Conservation (phyloP, 2,329 filamentous ascomycete genomes). For the Hymenoscyphus albidus region DNA sequence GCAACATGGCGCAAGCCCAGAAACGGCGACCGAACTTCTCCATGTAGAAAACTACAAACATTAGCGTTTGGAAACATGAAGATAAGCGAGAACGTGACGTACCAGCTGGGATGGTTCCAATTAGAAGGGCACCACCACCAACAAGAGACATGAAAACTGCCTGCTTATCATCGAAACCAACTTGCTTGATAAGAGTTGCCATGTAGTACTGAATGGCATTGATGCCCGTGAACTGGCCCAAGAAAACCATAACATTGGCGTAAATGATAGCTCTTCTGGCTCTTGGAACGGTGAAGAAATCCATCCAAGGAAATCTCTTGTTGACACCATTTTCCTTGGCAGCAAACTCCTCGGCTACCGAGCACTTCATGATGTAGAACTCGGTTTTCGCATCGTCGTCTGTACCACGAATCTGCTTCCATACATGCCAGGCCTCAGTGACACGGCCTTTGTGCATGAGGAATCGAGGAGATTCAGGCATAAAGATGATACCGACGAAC, state of each 20-base stretch:
- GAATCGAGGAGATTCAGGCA: slow-evolving; percentile 66
- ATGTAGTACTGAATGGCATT: slow-evolving; percentile 73
- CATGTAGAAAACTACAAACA: slow-evolving; percentile 56
- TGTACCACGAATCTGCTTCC: slow-evolving; percentile 67
- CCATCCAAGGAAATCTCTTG: slow-evolving; percentile 63
- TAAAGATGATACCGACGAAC: slow-evolving; percentile 63
- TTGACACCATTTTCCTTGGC: slow-evolving; percentile 48
- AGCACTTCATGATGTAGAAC: slow-evolving; percentile 68
- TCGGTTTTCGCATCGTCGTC: slow-evolving; percentile 59
- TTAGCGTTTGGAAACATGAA: background rate
- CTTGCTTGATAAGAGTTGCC: slow-evolving; percentile 61
- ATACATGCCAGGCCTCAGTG: slow-evolving; percentile 62
- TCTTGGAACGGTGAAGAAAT: slow-evolving; percentile 68
- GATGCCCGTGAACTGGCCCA: slow-evolving; percentile 68
- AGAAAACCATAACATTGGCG: slow-evolving; percentile 65
- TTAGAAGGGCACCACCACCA: slow-evolving; percentile 61
- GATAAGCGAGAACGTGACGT: background rate
- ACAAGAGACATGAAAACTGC: slow-evolving; percentile 73
- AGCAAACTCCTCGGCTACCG: slow-evolving; percentile 54
- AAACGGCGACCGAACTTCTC: slow-evolving; percentile 69
- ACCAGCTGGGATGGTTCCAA: slow-evolving; percentile 61
- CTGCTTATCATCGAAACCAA: slow-evolving; percentile 60
- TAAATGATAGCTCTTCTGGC: slow-evolving; percentile 64
- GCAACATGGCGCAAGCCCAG: slow-evolving; percentile 70
- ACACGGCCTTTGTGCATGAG: slow-evolving; percentile 63